Conservation (phyloP, 257 asterid species). For the Cruciata laevipes region DNA sequence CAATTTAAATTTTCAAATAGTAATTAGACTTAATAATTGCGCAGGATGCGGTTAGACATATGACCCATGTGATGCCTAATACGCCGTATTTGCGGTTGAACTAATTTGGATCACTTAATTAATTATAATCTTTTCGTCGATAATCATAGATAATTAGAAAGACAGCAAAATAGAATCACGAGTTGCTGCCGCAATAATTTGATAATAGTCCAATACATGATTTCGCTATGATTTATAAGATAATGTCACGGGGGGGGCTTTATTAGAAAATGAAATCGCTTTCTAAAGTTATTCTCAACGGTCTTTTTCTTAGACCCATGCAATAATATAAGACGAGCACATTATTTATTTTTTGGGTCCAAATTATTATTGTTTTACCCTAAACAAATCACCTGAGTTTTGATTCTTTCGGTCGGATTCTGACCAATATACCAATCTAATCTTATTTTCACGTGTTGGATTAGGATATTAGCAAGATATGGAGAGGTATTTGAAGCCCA, state of each 20-base stretch:
- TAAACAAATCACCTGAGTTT: background rate
- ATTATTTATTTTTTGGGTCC: too few relatives aligned
- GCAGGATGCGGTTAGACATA: too few relatives aligned
- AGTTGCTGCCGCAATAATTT: background rate
- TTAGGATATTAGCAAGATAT: background rate
- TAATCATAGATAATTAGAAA: background rate
- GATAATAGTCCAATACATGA: background rate
- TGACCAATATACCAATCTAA: background rate
- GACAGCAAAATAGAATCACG: background rate
- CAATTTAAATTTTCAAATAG: too few relatives aligned
- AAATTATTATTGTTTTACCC: background rate
- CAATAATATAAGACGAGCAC: too few relatives aligned
- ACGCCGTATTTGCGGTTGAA: background rate
- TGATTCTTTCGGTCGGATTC: background rate
- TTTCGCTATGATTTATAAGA: background rate
- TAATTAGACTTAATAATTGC: too few relatives aligned
- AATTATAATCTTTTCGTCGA: too few relatives aligned
- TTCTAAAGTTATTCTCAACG: slow-evolving; percentile 1
- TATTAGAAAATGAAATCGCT: background rate
- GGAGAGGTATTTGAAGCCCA: background rate
- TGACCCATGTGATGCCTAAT: background rate
- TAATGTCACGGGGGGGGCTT: slow-evolving; percentile 1
- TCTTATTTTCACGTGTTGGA: background rate
- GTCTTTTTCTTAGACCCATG: background rate
- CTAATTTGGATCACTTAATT: background rate